Conservation (phyloP, 257 asterid genomes). For the Primulina huaijiensis region DNA sequence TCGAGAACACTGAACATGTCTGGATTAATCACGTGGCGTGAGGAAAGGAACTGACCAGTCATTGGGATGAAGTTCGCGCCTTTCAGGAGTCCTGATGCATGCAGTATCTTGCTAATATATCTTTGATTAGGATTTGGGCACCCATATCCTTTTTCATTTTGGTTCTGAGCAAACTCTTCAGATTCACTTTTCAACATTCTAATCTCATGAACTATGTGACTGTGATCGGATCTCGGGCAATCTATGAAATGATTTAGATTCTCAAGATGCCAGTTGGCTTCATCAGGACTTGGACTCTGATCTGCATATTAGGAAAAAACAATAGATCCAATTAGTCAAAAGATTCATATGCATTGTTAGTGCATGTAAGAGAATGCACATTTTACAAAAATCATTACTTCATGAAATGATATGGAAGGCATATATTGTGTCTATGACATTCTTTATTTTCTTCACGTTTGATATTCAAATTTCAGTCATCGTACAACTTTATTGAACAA, state of each 20-base stretch:
- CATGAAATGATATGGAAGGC: too few relatives aligned
- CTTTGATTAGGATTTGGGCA: conserved; percentile 48
- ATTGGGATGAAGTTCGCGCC: conserved; percentile 39
- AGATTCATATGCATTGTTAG: too few relatives aligned
- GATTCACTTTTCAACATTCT: conserved; percentile 33
- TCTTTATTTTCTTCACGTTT: too few relatives aligned
- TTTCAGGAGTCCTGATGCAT: conserved; percentile 66
- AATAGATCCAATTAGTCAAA: conserved; percentile 10
- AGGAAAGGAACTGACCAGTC: conserved; percentile 47
- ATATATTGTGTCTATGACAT: too few relatives aligned
- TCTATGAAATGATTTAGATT: conserved; percentile 37
- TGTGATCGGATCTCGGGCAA: conserved; percentile 26
- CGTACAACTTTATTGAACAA: too few relatives aligned
- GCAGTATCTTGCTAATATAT: conserved; percentile 55
- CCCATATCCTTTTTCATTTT: conserved; percentile 28
- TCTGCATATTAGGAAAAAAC: conserved; percentile 32
- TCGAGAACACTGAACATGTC: conserved; percentile 70
- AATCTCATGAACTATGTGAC: conserved; percentile 42
- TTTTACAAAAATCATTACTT: too few relatives aligned
- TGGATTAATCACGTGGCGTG: conserved; percentile 58
- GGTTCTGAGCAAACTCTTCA: conserved; percentile 33
- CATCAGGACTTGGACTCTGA: conserved; percentile 43
- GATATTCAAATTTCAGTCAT: too few relatives aligned
- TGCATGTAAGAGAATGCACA: too few relatives aligned
- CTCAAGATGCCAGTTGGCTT: conserved; percentile 55